phyloP scores from a whole-genome alignment of 2,329 filamentous ascomycete species.

The Exophiala aquamarina region DNA sequence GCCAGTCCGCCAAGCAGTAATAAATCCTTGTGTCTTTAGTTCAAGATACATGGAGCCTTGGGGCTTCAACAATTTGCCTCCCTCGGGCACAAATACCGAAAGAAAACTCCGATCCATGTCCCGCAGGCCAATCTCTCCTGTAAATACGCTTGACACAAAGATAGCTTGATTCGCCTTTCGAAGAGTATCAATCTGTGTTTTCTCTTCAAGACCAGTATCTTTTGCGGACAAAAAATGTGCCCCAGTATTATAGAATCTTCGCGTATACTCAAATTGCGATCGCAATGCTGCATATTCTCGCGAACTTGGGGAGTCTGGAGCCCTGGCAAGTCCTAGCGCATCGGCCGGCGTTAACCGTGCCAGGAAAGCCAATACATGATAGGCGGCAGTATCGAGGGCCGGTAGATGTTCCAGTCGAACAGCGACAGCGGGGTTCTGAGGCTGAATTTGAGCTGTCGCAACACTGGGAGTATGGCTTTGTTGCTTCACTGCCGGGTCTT shows the following conservation, averaged over 20 bases:
- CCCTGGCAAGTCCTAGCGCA: constrained; percentile 57
- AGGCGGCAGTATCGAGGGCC: constrained; percentile 61
- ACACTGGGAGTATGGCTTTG: neutral
- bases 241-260: constrained; percentile 59
- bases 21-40: constrained; percentile 67
- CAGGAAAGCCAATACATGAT: constrained; percentile 13
- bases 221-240: constrained; percentile 56
- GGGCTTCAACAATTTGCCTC: constrained; percentile 57
- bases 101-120: constrained; percentile 64
- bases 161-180: constrained; percentile 65
- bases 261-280: constrained; percentile 63
- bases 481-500: no score
- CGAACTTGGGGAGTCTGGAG: constrained; percentile 55
- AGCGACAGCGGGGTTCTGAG: constrained; percentile 3
- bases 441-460: constrained; percentile 4
- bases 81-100: constrained; percentile 62
- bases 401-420: constrained; percentile 61
- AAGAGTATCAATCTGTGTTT: constrained; percentile 58
- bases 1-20: constrained; percentile 59
- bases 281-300: constrained; percentile 64
- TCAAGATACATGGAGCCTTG: constrained; percentile 63
- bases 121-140: constrained; percentile 63
- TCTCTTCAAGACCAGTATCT: constrained; percentile 53
- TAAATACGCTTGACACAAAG: constrained; percentile 64
- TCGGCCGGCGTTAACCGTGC: constrained; percentile 32